These are phyloP conservation scores for Russula virescens DNA, from an alignment of 768 basidiomycete genomes.

Conservation along the genomic window DNA sequence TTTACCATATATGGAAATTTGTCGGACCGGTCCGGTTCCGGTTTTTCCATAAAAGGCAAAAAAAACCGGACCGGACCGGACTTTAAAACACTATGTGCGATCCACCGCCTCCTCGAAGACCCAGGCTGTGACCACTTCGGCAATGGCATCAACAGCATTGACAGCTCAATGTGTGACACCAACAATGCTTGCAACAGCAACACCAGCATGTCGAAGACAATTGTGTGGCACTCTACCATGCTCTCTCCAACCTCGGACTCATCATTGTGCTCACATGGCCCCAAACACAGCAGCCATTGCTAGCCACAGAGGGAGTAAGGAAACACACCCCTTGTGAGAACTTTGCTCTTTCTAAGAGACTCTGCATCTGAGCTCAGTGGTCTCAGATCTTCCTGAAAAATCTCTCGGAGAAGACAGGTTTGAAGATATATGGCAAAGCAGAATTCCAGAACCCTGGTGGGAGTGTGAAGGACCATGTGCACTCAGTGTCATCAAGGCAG, in stretches of 20 bases:
- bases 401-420: slow-evolving; percentile 78
- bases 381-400: slow-evolving; percentile 73
- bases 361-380: slow-evolving; percentile 9
- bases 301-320: slow-evolving; percentile 39
- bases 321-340: slow-evolving; percentile 83
- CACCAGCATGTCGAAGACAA: slow-evolving; percentile 5
- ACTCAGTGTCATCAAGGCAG: slow-evolving; percentile 78
- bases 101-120: too few species aligned
- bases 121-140: too few species aligned
- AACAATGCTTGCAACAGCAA: too few species aligned
- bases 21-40: too few species aligned
- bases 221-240: neutral
- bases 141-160: too few species aligned
- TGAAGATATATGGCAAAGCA: slow-evolving; percentile 90
- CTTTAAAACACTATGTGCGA: too few species aligned
- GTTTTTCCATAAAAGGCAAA: too few species aligned
- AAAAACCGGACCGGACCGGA: too few species aligned
- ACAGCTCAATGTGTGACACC: too few species aligned
- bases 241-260: neutral
- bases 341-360: neutral
- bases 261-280: slow-evolving; percentile 16
- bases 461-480: slow-evolving; percentile 96
- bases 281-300: neutral
- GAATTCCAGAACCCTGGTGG: slow-evolving; percentile 99
- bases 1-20: too few species aligned